Base-by-base conservation (phyloP, 2,329 filamentous ascomycete species). In the Stagonosporopsis cucurbitacearum region DNA sequence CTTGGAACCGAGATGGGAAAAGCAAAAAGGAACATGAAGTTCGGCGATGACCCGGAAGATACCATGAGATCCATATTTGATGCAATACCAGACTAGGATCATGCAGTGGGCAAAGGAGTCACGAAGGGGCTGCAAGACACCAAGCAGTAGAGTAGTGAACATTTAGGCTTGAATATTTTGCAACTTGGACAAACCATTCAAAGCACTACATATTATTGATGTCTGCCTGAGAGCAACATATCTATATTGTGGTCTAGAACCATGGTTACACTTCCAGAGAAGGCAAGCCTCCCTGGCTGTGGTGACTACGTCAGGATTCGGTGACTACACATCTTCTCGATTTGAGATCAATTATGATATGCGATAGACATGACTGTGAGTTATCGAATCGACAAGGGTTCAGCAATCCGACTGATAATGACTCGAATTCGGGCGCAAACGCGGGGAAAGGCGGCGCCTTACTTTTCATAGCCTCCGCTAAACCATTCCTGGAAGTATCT, bases 41-140 rank as follows among this genome's bases (percentile, higher is more conserved):
- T 56, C 41, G 57, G 59, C 0, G 49, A 59, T 11, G 55, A 55
- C 30, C 57, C 40, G 0, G 41, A 50, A 19, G 43, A 37, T 23
- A 13, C 64, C 7, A 57, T 43, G 8, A 37, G 37, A 11, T 57
- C 20, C 30, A 61, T 64, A 9, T 17, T 20, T 0, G 51, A 49
- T n/a, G 57, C 59, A 13, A 57, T 60, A 55, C 37, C 17, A 2
- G 60, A 65, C 33, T 64, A 65, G 39, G 30, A 60, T 6, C 62
- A 64, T 25, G n/a, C 64, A 22, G 25, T 46, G 1, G 53, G 48
- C 30, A 47, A 19, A 19, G 40, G 49, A 19, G 43, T 39, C 2
- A 42, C 42, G 13, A 4, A 9, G 6, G 30, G 12, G 13, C 30
- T 15, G 30, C 13, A 32, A 32, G 13, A 13, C 13, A 32, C 13